Evolutionary conservation across 306 rosid genomes (phyloP).

Genomic region (Gillenia trifoliata): DNA sequence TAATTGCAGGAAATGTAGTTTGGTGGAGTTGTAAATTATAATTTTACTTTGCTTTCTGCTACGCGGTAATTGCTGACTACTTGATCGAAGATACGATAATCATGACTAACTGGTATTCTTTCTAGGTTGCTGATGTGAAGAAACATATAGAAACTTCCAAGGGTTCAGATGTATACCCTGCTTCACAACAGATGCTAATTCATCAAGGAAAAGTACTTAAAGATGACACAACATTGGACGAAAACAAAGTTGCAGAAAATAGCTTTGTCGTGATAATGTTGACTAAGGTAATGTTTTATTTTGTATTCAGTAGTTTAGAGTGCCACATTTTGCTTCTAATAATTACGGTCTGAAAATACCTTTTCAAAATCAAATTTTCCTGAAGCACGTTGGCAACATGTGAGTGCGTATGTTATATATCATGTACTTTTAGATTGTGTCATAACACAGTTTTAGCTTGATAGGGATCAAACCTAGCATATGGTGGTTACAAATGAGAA

Average conservation of each 20-base stretch:
- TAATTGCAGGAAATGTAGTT: not conserved
- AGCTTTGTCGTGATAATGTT: conserved; percentile 92
- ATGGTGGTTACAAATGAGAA: not conserved
- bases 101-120: conserved; percentile 5
- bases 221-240: conserved; percentile 71
- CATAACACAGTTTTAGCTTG: not conserved
- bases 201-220: conserved; percentile 91
- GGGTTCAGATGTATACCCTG: conserved; percentile 78
- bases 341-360: not conserved
- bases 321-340: not conserved
- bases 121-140: conserved; percentile 85
- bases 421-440: not conserved
- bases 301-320: not conserved
- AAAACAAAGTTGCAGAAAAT: conserved; percentile 74
- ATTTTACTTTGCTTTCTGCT: not conserved
- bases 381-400: not conserved
- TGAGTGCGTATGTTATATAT: not conserved
- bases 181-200: conserved; percentile 89
- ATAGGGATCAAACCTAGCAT: not conserved
- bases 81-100: not conserved
- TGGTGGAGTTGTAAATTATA: not conserved
- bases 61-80: not conserved
- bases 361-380: not conserved
- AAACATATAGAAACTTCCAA: conserved; percentile 66
- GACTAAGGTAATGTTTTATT: conserved; percentile 55